Evolutionary conservation across 306 rosid genomes (phyloP), one percentile per base, ranked within the genome.

Genomic region (Lathyrus tuberosus): DNA sequence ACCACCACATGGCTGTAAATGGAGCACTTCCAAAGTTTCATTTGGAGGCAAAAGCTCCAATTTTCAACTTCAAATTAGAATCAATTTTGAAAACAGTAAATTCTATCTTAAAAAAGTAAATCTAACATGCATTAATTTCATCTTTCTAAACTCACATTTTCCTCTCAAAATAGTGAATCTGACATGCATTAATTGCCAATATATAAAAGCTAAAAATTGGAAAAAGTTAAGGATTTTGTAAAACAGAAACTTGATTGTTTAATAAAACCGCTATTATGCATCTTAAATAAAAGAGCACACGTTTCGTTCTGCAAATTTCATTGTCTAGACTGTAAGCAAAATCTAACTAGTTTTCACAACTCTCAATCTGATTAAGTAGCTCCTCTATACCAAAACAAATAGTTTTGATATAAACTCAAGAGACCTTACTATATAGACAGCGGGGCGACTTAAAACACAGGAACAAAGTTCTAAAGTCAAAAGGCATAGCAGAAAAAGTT

Each of bases 391-490:
- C 6, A 59, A 64, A 59, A 74, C 56, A 52, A 61, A 47, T 37
- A 4, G 48, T 13, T 24, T 54, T 41, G 40, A 56, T 10, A 28
- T n/a, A 17, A 38, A 31, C 69, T 56, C 64, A 28, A 62, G 53
- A 63, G 48, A 61, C 70, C 74, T 74, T 15, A 35, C 70, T 51
- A 65, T 65, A 67, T 58, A 67, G 69, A 68, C 69, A 40, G 42
- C 10, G 62, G 67, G 54, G 24, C 41, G 49, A 33, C 56, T 37
- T 62, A 61, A 48, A 74, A 53, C 53, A 61, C 47, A 37, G 31
- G 24, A 72, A 66, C 28, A 59, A 28, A 10, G 28, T 30, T 48
- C 42, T 60, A 61, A 62, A 30, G 54, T 30, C 14, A 3, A 49
- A 22, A 46, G 18, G n/a, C 16, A 7, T 6, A 62, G 48, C 5